phyloP scores from a whole-genome alignment of 2,329 filamentous ascomycete species.

The Aureobasidium pullulans region DNA sequence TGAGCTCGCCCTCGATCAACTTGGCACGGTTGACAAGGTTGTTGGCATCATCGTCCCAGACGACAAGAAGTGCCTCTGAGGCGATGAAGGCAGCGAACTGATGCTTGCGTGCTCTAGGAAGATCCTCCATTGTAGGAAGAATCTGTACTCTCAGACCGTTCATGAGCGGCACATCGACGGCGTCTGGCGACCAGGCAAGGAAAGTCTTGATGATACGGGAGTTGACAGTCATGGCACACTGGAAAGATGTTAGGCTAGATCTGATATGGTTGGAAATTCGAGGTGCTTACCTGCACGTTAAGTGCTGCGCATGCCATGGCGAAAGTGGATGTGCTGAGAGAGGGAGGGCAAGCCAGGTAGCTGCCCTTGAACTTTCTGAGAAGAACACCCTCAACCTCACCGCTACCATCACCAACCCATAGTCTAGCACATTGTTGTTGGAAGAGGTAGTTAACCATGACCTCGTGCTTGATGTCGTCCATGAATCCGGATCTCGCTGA shows the following conservation, averaged over 20 bases:
- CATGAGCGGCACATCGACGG: constrained; percentile 66
- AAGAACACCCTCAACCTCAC: constrained; percentile 64
- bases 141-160: constrained; percentile 74
- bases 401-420: constrained; percentile 64
- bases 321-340: constrained; percentile 55
- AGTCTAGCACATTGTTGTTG: constrained; percentile 69
- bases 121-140: constrained; percentile 62
- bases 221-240: constrained; percentile 76
- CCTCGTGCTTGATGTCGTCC: constrained; percentile 70
- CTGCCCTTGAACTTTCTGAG: constrained; percentile 59
- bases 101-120: constrained; percentile 64
- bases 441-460: constrained; percentile 78
- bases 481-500: constrained; percentile 33
- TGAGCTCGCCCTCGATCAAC: constrained; percentile 66
- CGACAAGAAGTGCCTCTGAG: constrained; percentile 61
- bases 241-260: constrained; percentile 18
- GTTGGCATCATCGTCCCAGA: constrained; percentile 75
- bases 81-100: constrained; percentile 76
- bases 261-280: background rate
- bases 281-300: constrained; percentile 58
- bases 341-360: constrained; percentile 66
- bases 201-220: constrained; percentile 74
- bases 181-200: constrained; percentile 63
- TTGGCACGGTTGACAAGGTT: constrained; percentile 63
- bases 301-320: constrained; percentile 59